Base-by-base conservation (phyloP, 2,329 filamentous ascomycete genomes). In the Stachybotrys chartarum region DNA sequence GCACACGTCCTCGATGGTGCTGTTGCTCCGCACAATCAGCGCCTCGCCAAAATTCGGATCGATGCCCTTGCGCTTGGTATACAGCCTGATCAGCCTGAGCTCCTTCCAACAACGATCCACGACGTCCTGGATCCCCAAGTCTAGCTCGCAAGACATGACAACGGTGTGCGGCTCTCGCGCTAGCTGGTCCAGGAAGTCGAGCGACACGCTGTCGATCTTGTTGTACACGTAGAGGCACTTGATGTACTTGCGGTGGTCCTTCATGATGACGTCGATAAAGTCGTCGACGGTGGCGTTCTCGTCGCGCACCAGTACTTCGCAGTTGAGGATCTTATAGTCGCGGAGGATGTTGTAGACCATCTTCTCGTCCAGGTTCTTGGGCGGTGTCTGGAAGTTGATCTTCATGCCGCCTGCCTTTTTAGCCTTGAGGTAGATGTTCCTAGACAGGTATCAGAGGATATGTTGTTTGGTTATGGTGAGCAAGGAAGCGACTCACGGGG, bases 261-360 rank as follows among this genome's bases (percentile, higher is more conserved):
- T 96, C 93, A 97, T 97, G 74, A 99, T 97, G 58, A 97, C 91
- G 72, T 99, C 94, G 75, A 99, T 99, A 72, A 99, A 89, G 73
- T 99, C 93, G 75, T 99, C 94, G 42, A 99, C 91, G 1, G 94
- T 97, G 46, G 88, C 91, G 69, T 95, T 86, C 68, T 99, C 94
- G 69, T 99, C 94, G 64, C 94, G 88, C 16, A 99, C 85, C 24
- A 99, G 83, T 1, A 99, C 92, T 72, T 99, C 94, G 74, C 89
- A 94, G 77, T 99, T 99, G 57, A 99, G 83, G 64, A 99, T 91
- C 78, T 97, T 97, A 84, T 99, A 99, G 79, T 99, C 94, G 63
- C 91, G 88, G 52, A 99, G 80, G 68, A 99, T 97, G 76, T 96
- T 97, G 79, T 87, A 96, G 57, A 99, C 80, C 90, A 99, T 96